Percentiles rank a stretch among this genome's conserved stretches.
These are phyloP conservation scores for Calonectria pseudoturangicola DNA, from an alignment of 2,329 filamentous ascomycete genomes.

Conservation along the genomic window DNA sequence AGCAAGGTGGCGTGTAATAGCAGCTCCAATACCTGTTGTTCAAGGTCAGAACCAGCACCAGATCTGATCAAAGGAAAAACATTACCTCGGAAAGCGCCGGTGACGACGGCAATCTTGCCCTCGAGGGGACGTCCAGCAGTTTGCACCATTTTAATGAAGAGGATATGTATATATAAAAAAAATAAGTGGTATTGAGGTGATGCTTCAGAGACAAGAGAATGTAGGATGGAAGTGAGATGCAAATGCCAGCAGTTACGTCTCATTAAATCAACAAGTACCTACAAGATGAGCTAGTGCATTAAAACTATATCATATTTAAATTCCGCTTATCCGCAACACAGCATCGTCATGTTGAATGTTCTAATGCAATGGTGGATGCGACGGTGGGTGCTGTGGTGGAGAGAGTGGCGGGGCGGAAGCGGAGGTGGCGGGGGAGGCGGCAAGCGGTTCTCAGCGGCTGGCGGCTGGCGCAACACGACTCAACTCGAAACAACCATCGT, in stretches of 20 bases:
- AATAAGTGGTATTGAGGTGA: not conserved
- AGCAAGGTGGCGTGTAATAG: slow-evolving; percentile 72
- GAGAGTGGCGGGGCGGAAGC: too few species aligned
- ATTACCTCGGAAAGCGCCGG: slow-evolving; percentile 30
- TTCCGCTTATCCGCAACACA: not conserved
- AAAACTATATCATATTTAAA: not conserved
- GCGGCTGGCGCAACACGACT: too few species aligned
- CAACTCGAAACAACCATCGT: too few species aligned
- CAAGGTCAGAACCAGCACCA: not conserved
- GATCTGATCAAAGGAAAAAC: too few species aligned
- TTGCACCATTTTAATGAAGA: not conserved
- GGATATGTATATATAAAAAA: not conserved
- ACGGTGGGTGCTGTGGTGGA: too few species aligned
- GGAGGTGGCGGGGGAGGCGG: too few species aligned
- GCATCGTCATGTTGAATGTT: not conserved
- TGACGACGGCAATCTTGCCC: slow-evolving; percentile 28
- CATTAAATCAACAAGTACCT: not conserved
- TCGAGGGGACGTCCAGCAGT: not conserved
- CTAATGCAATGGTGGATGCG: not conserved
- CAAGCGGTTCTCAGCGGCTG: too few species aligned
- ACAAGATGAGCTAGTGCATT: not conserved
- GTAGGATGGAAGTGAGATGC: too few species aligned
- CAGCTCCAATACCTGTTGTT: slow-evolving; percentile 72
- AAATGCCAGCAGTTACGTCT: not conserved
- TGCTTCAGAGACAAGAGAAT: not conserved